Evolutionary conservation across 257 asterid genomes (phyloP).

Genomic region (Rubia yunnanensis): DNA sequence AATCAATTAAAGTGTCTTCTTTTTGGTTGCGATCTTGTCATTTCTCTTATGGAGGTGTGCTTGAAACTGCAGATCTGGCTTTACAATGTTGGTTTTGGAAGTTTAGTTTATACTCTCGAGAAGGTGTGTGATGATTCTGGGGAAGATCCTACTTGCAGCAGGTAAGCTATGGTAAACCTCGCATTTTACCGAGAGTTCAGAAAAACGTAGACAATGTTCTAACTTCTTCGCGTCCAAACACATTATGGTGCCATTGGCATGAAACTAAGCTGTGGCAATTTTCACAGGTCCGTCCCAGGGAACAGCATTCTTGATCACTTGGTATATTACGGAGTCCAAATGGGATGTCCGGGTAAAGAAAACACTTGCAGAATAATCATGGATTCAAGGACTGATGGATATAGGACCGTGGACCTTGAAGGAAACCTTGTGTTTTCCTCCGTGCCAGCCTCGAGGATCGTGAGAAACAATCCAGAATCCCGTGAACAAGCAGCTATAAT

Average conservation of each 20-base stretch:
- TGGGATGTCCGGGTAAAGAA: slow-evolving; percentile 54
- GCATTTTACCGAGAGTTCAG: background rate
- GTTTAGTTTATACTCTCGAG: slow-evolving; percentile 53
- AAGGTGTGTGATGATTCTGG: slow-evolving; percentile 87
- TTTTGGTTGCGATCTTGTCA: background rate
- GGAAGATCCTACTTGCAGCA: slow-evolving; percentile 96
- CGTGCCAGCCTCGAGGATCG: slow-evolving; percentile 26
- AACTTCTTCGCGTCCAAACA: too few species aligned
- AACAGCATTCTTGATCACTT: slow-evolving; percentile 83
- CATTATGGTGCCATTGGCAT: background rate
- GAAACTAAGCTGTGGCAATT: background rate
- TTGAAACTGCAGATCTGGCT: slow-evolving; percentile 72
- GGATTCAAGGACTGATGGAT: slow-evolving; percentile 42
- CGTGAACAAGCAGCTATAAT: slow-evolving; percentile 12
- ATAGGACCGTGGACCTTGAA: slow-evolving; percentile 34
- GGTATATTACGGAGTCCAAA: slow-evolving; percentile 53
- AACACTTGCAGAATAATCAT: slow-evolving; percentile 54
- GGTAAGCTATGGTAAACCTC: slow-evolving; percentile 23
- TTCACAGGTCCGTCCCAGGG: slow-evolving; percentile 79
- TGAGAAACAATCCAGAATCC: slow-evolving; percentile 28
- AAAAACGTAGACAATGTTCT: background rate
- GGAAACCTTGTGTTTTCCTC: slow-evolving; percentile 58
- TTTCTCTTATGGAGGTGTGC: background rate
- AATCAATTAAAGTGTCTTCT: background rate
- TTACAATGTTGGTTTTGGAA: slow-evolving; percentile 41